These are phyloP conservation scores for Xylaria digitata DNA, from an alignment of 2,329 filamentous ascomycete species.

Conservation along the genomic window DNA sequence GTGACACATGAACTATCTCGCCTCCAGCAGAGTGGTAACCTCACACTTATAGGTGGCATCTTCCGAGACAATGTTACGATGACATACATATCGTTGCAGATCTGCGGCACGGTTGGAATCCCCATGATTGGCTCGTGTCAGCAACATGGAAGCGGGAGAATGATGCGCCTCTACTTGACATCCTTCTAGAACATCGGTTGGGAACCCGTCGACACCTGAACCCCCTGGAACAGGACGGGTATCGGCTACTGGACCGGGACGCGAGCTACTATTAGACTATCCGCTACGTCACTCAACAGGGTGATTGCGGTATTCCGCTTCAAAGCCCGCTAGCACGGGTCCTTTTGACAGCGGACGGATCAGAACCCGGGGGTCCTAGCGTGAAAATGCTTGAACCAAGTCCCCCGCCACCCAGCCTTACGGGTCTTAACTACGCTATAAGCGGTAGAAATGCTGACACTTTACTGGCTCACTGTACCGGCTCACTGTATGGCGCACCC, in stretches of 20 bases:
- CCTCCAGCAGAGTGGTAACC: conserved; percentile 8
- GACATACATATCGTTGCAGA: conserved; percentile 26
- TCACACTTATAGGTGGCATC: conserved; percentile 9
- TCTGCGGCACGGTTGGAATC: conserved; percentile 17
- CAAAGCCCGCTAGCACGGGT: conserved; percentile 12
- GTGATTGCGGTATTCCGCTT: conserved; percentile 7
- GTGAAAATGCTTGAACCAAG: not conserved
- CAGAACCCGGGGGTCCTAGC: conserved; percentile 27
- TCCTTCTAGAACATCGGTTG: conserved; percentile 19
- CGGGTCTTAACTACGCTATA: not conserved
- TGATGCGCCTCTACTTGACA: not conserved
- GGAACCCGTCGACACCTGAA: not conserved
- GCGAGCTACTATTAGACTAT: too few relatives aligned
- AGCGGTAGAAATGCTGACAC: conserved; percentile 1
- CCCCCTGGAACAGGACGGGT: not conserved
- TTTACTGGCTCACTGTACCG: not conserved
- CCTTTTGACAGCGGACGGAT: conserved; percentile 14
- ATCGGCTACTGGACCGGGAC: not conserved
- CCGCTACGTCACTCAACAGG: conserved; percentile 32
- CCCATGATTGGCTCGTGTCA: conserved; percentile 24
- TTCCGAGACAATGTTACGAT: conserved; percentile 21
- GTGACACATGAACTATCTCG: not conserved
- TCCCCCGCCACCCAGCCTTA: conserved; percentile 21
- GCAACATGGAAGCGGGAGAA: not conserved
- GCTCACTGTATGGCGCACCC: too few relatives aligned